phyloP scores from a whole-genome alignment of 1,139 yeast species.

The Geotrichum australiense region DNA sequence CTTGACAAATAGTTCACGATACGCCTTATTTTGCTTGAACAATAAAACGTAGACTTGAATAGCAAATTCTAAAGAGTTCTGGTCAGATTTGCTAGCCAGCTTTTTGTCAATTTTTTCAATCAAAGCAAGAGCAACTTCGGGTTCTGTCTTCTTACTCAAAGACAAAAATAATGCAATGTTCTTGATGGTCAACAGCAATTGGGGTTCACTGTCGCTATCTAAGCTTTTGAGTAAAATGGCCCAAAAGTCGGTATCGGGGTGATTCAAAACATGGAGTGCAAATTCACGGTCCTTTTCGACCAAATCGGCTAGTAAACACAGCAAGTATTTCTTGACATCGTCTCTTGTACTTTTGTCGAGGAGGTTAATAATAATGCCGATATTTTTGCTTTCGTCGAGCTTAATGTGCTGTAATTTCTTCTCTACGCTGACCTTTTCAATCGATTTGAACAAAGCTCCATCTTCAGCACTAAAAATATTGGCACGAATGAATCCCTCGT shows the following conservation, averaged over 20 bases:
- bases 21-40: constrained; percentile 42
- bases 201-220: constrained; percentile 34
- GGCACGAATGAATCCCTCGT: constrained; percentile 87
- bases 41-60: constrained; percentile 61
- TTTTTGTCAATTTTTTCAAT: constrained; percentile 41
- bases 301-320: constrained; percentile 63
- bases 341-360: constrained; percentile 49
- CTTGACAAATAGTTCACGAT: constrained; percentile 50
- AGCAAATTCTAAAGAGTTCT: constrained; percentile 55
- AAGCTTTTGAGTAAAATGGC: constrained; percentile 50
- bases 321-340: constrained; percentile 68
- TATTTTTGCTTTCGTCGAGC: constrained; percentile 45
- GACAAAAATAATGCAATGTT: constrained; percentile 31
- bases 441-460: constrained; percentile 55
- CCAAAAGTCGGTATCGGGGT: constrained; percentile 40
- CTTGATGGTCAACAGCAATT: constrained; percentile 32
- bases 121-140: constrained; percentile 35
- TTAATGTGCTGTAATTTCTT: constrained; percentile 30
- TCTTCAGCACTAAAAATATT: constrained; percentile 59
- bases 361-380: constrained; percentile 50
- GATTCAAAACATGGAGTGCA: constrained; percentile 42
- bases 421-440: constrained; percentile 45
- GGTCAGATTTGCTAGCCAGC: constrained; percentile 44
- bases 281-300: constrained; percentile 44
- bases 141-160: constrained; percentile 20